Base-by-base conservation (phyloP, 345 rosid species). In the Brassica nigra region DNA sequence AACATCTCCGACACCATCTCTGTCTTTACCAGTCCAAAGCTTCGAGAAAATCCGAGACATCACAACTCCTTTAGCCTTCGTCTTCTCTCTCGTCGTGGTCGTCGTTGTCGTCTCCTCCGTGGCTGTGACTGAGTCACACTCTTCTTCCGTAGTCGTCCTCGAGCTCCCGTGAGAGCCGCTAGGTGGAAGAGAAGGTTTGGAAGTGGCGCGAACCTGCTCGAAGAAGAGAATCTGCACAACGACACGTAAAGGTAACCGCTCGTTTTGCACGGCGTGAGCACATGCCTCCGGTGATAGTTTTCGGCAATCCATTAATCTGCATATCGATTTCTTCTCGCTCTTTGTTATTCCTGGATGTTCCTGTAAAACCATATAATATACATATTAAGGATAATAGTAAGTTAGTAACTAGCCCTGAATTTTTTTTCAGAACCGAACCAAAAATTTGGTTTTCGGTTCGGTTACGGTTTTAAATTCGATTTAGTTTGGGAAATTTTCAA, bases 191-290 rank as follows among this genome's bases (percentile, higher is more conserved):
- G 84, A 72, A 18, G 78, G 61, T 49, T 73, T 70, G 0, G 78
- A 47, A 36, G 91, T 76, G 49, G 91, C 85, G 74, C 92, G 83
- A 33, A 85, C 85, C 74, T 90, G 97, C 80, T 94, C 98, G 11
- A 94, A 90, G 88, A 94, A 94, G 62, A 94, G 96, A 10, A 89
- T 93, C 66, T 94, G 97, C 54, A 94, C 97, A 6, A 92, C 93
- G 5, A 94, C 91, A 5, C 97, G 84, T 66, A 92, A 80, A 0
- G 97, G 96, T 58, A 94, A 86, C 69, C 98, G 85, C 80, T 94
- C 98, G 36, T 94, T 90, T 83, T 92, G 98, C 61, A 90, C 89
- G 0, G 92, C 97, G 63, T 94, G 97, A 76, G 88, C 89, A 83
- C 94, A 88, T 12, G 97, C 97, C 4, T 85, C 96, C 0, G 86